These are phyloP conservation scores for Lentinula lateritia DNA, from an alignment of 768 basidiomycete genomes.

Conservation along the genomic window DNA sequence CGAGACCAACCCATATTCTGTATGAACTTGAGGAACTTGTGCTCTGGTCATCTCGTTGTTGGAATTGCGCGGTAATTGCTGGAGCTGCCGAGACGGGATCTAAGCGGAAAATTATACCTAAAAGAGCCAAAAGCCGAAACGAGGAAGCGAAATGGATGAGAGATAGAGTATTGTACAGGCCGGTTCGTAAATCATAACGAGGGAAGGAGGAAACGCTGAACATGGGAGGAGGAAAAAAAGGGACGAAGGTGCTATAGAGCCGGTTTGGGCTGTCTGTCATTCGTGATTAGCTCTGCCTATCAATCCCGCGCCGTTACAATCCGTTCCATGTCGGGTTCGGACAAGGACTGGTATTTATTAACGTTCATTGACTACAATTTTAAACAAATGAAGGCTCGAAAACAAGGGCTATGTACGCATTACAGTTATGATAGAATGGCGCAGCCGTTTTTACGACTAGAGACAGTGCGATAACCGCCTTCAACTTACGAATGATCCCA, in stretches of 20 bases:
- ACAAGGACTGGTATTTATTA: not conserved
- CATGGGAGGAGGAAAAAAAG: not conserved
- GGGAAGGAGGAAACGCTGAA: not conserved
- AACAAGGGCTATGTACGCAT: no score
- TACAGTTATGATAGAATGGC: not conserved
- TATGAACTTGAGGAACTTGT: not conserved
- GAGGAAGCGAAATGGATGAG: not conserved
- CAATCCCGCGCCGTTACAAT: not conserved
- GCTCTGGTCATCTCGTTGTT: not conserved
- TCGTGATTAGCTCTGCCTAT: not conserved
- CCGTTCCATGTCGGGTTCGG: not conserved
- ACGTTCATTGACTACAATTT: no score
- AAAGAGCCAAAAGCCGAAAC: not conserved
- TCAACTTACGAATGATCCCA: not conserved
- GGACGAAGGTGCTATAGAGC: not conserved
- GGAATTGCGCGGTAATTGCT: not conserved
- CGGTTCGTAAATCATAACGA: slow-evolving; percentile 4
- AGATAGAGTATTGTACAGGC: slow-evolving; percentile 2
- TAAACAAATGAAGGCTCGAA: no score
- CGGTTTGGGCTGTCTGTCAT: not conserved
- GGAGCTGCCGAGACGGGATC: slow-evolving; percentile 5
- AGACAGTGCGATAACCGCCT: no score
- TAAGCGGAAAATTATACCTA: not conserved
- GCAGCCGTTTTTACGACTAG: not conserved
- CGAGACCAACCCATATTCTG: not conserved